These are phyloP conservation scores for Arthrobotrys pseudoclavata DNA, from an alignment of 2,329 filamentous ascomycete genomes.

Conservation along the genomic window DNA sequence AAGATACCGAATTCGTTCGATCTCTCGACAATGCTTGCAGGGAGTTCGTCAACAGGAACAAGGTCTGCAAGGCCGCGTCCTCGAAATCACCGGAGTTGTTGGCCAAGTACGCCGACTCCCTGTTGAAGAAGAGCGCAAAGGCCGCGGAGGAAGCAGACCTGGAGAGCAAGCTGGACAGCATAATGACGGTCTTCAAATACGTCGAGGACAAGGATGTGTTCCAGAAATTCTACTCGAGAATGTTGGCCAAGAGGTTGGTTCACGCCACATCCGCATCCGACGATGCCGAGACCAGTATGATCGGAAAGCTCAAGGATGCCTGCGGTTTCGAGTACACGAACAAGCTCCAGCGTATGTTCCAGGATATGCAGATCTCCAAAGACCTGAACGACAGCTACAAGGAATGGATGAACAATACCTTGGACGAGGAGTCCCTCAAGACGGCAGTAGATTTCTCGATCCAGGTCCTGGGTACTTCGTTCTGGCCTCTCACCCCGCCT, in stretches of 20 bases:
- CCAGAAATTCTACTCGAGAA: conserved; percentile 98
- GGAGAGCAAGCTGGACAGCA: conserved; percentile 87
- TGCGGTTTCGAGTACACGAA: conserved; percentile 99
- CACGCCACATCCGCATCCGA: conserved; percentile 96
- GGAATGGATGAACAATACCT: conserved; percentile 77
- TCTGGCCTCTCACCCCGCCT: conserved; percentile 93
- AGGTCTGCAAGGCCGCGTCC: conserved; percentile 91
- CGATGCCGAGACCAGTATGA: conserved; percentile 99
- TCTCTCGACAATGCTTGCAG: conserved; percentile 94
- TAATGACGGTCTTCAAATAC: conserved; percentile 99
- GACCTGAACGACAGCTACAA: conserved; percentile 93
- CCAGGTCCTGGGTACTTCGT: conserved; percentile 93
- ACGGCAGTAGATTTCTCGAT: conserved; percentile 86
- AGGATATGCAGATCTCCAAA: conserved; percentile 99
- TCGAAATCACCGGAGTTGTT: conserved; percentile 95
- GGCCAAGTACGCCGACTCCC: conserved; percentile 92
- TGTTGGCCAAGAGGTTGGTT: conserved; percentile 93
- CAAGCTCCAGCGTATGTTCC: conserved; percentile 99
- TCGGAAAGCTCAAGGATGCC: conserved; percentile 97
- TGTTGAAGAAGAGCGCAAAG: conserved; percentile 92
- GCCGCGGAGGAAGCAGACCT: conserved; percentile 94
- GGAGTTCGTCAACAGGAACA: conserved; percentile 98
- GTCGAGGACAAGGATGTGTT: conserved; percentile 99
- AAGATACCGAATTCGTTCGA: conserved; percentile 95
- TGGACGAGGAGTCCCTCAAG: conserved; percentile 76